A percentile compares a stretch with the other conserved stretches of the same genome.
phyloP scores from a whole-genome alignment of 2,329 filamentous ascomycete genomes.

The Pezicula radicicola region DNA sequence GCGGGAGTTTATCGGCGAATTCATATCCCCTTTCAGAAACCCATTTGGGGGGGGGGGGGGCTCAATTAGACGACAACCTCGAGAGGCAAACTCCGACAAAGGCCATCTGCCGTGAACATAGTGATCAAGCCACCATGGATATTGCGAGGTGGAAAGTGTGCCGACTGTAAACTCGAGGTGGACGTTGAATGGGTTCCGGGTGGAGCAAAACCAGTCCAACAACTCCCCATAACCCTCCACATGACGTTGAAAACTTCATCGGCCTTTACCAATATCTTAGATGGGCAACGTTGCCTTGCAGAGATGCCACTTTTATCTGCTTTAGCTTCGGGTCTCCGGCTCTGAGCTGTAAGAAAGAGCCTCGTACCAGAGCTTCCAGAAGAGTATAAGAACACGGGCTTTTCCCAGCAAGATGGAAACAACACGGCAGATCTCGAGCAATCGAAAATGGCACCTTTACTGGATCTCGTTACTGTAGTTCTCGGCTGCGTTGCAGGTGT shows the following conservation, averaged over 20 bases:
- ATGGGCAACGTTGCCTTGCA: neutral
- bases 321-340: neutral
- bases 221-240: neutral
- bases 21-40: too few relatives aligned
- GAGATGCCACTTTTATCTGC: too few relatives aligned
- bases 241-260: neutral
- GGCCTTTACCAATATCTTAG: neutral
- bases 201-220: neutral
- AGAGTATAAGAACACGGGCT: neutral
- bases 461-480: neutral
- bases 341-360: neutral
- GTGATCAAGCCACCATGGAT: neutral
- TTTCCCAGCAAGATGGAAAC: neutral
- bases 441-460: neutral
- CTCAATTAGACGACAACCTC: neutral
- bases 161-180: neutral
- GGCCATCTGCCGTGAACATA: neutral
- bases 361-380: neutral
- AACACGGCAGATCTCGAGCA: neutral
- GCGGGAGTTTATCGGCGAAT: too few relatives aligned
- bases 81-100: neutral
- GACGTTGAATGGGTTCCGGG: neutral
- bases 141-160: neutral
- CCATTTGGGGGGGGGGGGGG: too few relatives aligned
- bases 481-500: neutral